Base-by-base conservation (phyloP, 31 red algal genomes). In the Odonthalia washingtoniensis region DNA sequence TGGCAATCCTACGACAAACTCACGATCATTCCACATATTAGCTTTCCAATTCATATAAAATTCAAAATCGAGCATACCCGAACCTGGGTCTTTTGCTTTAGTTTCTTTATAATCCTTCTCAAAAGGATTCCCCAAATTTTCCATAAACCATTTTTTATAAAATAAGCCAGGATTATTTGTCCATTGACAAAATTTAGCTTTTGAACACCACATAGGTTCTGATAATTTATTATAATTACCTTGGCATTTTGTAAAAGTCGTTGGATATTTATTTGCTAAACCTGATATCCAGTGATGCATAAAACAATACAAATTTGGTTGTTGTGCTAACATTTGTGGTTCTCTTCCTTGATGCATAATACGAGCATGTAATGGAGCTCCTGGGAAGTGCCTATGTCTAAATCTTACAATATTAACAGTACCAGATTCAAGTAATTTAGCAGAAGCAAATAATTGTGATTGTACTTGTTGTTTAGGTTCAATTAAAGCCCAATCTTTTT, bases 151-250 rank as follows among this genome's bases (percentile, higher is more conserved):
- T 9, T 68, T 24, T 1, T 68, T 52, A 31, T 86, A 53, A 43
- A 93, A 93, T 65, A 93, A 69, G n/a, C 68, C 64, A 21, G 90
- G 90, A 53, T 93, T 93, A 57, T 93, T 93, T 28, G 90, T 93
- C 90, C 90, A 93, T 68, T 93, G 90, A 43, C 90, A 93, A 64
- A 75, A 93, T 46, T 72, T 80, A 30, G 90, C 90, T 49, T 77
- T 63, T 18, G 83, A 41, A 60, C 90, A 93, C 82, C 82, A 93
- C 27, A 72, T 63, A 12, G 38, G 65, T 24, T 74, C 77, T 24
- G 45, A 74, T n/a, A 35, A 3, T 14, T 40, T 33, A 39, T 35
- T 21, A n/a, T n/a, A n/a, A 4, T 52, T 64, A 39, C 76, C 49
- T 0, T 65, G 38, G 70, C 87, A 90, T 14, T 42, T 65, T 16